These are phyloP conservation scores for Brettanomyces anomalus DNA, from an alignment of 805 yeast genomes.

Conservation along the genomic window DNA sequence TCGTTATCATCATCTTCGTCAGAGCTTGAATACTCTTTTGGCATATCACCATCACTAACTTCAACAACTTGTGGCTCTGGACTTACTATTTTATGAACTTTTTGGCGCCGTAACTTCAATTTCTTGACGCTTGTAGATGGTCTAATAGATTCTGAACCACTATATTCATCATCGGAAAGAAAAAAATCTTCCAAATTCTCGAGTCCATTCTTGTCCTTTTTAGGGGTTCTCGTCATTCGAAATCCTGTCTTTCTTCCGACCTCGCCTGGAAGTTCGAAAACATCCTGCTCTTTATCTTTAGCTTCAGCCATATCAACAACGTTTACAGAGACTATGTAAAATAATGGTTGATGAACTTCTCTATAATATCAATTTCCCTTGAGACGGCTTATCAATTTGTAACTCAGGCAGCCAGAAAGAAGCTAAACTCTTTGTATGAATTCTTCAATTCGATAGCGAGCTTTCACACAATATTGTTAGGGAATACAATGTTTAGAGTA, in stretches of 20 bases:
- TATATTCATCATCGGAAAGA: constrained; percentile 36
- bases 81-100: neutral
- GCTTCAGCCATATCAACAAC: no score
- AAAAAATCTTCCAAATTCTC: constrained; percentile 67
- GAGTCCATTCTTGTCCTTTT: constrained; percentile 51
- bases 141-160: constrained; percentile 4
- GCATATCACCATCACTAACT: neutral
- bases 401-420: no score
- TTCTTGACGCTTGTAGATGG: constrained; percentile 2
- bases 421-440: no score
- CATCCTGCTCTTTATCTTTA: constrained; percentile 9
- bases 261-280: constrained; percentile 39
- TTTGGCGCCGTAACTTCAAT: neutral
- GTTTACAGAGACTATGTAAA: no score
- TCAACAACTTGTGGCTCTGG: neutral
- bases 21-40: neutral
- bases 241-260: constrained; percentile 63
- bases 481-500: no score
- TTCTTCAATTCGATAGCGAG: no score
- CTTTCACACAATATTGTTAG: no score
- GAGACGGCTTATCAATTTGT: no score
- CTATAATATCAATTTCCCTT: no score
- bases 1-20: constrained; percentile 6
- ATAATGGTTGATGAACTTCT: no score
- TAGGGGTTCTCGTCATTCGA: constrained; percentile 25